phyloP scores from a whole-genome alignment of 2,329 filamentous ascomycete genomes.

The Annulohypoxylon truncatum region DNA sequence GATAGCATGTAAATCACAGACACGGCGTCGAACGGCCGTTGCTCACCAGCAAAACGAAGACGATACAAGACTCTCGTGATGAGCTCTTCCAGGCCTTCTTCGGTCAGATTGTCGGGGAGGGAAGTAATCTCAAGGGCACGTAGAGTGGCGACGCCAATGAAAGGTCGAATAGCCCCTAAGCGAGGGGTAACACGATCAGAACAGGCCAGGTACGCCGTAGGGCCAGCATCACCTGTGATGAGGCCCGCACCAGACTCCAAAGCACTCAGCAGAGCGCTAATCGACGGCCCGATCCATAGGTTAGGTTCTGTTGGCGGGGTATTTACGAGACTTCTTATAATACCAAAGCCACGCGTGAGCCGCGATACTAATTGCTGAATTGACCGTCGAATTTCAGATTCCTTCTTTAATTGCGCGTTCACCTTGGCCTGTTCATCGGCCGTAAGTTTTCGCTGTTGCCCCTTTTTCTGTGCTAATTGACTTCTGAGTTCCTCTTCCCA shows the following conservation, averaged over 20 bases:
- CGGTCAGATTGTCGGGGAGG: constrained; percentile 76
- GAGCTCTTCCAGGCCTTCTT: constrained; percentile 85
- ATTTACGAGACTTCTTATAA: constrained; percentile 82
- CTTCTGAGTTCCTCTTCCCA: constrained; percentile 94
- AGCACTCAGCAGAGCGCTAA: constrained; percentile 76
- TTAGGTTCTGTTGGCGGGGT: constrained; percentile 91
- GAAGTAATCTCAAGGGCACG: constrained; percentile 80
- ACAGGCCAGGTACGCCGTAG: constrained; percentile 82
- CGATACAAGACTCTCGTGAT: constrained; percentile 91
- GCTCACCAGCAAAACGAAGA: constrained; percentile 88
- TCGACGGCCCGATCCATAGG: constrained; percentile 86
- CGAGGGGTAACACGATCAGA: constrained; percentile 79
- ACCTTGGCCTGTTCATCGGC: constrained; percentile 90
- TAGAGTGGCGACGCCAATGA: constrained; percentile 88
- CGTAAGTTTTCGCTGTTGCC: constrained; percentile 89
- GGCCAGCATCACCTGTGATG: constrained; percentile 82
- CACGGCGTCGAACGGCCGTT: constrained; percentile 90
- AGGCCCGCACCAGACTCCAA: constrained; percentile 85
- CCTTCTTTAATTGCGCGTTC: constrained; percentile 89
- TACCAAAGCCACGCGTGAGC: constrained; percentile 84
- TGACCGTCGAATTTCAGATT: constrained; percentile 79
- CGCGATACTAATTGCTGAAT: constrained; percentile 76
- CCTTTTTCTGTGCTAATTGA: constrained; percentile 93
- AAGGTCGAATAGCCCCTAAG: constrained; percentile 80
- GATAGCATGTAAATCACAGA: constrained; percentile 90